Evolutionary conservation across 78 protist genomes (phyloP), one percentile per base, ranked within the genome.

Genomic region (Mastigamoeba balamuthi): DNA sequence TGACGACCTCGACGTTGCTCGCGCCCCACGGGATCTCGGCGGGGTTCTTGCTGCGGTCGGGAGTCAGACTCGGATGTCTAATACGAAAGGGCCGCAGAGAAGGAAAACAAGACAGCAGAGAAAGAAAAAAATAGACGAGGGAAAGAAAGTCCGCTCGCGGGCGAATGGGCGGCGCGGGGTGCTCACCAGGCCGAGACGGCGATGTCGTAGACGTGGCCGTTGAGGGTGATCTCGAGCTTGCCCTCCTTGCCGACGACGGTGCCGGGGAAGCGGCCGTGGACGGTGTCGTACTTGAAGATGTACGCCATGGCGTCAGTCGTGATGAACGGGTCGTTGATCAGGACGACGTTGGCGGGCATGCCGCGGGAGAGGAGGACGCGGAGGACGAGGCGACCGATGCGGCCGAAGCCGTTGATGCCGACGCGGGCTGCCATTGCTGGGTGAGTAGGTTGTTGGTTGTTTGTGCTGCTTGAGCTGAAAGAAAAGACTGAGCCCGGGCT

Each of bases 381-480:
- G 76, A 85, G 30, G 58, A 96, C 99, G 30, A 97, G 66, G 63
- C 99, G 91, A 41, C 99, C 99, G 58, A 97, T 97, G 74, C 99
- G 91, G 37, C 99, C 99, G 44, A 96, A 96, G 66, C 99, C 98
- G 81, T 95, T 95, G 88, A 95, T 90, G 37, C 95, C 94, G 37
- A 93, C 72, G 40, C 38, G 58, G 27, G 82, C 86, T 33, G 72
- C 74, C 92, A 76, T 85, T 76, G n/a, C n/a, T n/a, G n/a, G n/a
- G n/a, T n/a, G n/a, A n/a, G n/a, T n/a, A n/a, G n/a, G n/a, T n/a
- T n/a, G n/a, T n/a, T n/a, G n/a, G n/a, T n/a, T n/a, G n/a, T n/a
- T n/a, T n/a, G n/a, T n/a, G n/a, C n/a, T n/a, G n/a, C n/a, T n/a
- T n/a, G n/a, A n/a, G n/a, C n/a, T n/a, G n/a, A n/a, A n/a, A n/a